A percentile compares a stretch with the other conserved stretches of the same genome.
Evolutionary conservation across 2,329 filamentous ascomycete species (phyloP).

Genomic region (Diplocarpon mali): DNA sequence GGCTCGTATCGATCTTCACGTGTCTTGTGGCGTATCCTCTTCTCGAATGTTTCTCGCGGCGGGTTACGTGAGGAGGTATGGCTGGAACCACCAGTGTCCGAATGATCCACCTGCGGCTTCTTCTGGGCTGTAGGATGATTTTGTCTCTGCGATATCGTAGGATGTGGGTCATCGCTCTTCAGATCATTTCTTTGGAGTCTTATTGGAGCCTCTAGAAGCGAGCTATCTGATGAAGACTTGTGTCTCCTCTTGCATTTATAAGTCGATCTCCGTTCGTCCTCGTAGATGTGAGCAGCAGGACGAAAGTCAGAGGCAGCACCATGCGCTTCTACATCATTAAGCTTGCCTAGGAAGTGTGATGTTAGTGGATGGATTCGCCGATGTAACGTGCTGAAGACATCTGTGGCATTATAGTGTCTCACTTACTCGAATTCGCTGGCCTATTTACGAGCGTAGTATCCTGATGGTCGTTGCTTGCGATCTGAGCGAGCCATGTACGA

Average conservation of each 20-base stretch:
- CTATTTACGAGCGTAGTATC: not conserved
- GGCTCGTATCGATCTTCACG: conserved; percentile 44
- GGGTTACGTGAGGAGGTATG: not conserved
- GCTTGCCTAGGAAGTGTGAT: not conserved
- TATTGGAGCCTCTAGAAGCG: not conserved
- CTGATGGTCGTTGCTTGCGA: conserved; percentile 7
- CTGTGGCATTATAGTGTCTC: not conserved
- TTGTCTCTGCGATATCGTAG: not conserved
- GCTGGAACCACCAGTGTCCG: not conserved
- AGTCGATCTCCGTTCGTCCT: not conserved
- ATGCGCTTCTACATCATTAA: not conserved
- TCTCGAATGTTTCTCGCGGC: conserved; percentile 30
- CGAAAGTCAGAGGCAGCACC: not conserved
- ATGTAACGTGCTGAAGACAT: not conserved
- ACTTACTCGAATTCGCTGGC: not conserved
- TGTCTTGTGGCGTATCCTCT: conserved; percentile 43
- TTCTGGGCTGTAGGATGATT: conserved; percentile 1
- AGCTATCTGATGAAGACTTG: conserved; percentile 5
- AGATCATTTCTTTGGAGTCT: not conserved
- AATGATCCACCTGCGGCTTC: conserved; percentile 6
- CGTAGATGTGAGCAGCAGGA: not conserved
- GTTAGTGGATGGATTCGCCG: conserved; percentile 2
- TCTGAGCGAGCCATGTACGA: conserved; percentile 22
- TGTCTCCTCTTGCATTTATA: conserved; percentile 1
- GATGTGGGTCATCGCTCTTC: not conserved